Conservation (phyloP, 495 filamentous ascomycete species). For the Lasiosphaeria hispida region DNA sequence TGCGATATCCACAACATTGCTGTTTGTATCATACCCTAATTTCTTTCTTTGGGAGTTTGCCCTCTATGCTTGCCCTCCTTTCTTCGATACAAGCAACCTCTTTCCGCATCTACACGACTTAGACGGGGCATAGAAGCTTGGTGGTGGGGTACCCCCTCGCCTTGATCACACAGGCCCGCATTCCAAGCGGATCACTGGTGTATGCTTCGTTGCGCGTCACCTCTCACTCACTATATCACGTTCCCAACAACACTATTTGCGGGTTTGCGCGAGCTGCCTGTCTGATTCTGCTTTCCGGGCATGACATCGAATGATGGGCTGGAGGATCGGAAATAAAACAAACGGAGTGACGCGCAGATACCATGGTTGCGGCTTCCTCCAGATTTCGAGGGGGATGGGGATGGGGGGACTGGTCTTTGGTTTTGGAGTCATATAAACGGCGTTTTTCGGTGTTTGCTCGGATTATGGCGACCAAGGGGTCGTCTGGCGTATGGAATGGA, state of each 20-base stretch:
- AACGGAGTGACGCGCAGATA: slow-evolving; percentile 1
- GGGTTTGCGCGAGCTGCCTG: not conserved
- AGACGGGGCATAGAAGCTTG: slow-evolving; percentile 2
- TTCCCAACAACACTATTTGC: not conserved
- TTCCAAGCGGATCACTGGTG: slow-evolving; percentile 12
- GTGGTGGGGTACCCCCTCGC: not conserved
- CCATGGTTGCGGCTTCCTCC: not conserved
- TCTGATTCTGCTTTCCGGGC: slow-evolving; percentile 1
- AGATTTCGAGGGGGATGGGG: not conserved
- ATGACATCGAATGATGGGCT: slow-evolving; percentile 1
- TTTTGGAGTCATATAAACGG: slow-evolving; percentile 14
- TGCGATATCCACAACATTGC: slow-evolving; percentile 12
- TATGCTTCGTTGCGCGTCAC: not conserved
- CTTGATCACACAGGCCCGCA: slow-evolving; percentile 10
- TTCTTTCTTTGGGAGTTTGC: not conserved
- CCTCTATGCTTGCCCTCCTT: not conserved
- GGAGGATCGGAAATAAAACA: slow-evolving; percentile 2
- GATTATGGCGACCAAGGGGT: slow-evolving; percentile 1
- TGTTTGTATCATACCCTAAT: slow-evolving; percentile 27
- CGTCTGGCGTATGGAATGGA: slow-evolving; percentile 8
- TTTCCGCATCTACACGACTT: slow-evolving; percentile 14
- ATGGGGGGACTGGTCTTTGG: slow-evolving; percentile 1
- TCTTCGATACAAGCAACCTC: slow-evolving; percentile 14
- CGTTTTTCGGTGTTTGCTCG: slow-evolving; percentile 8
- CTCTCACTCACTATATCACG: slow-evolving; percentile 6